These are phyloP conservation scores for Boeremia lycopersici DNA, from an alignment of 2,329 filamentous ascomycete genomes.

Conservation along the genomic window DNA sequence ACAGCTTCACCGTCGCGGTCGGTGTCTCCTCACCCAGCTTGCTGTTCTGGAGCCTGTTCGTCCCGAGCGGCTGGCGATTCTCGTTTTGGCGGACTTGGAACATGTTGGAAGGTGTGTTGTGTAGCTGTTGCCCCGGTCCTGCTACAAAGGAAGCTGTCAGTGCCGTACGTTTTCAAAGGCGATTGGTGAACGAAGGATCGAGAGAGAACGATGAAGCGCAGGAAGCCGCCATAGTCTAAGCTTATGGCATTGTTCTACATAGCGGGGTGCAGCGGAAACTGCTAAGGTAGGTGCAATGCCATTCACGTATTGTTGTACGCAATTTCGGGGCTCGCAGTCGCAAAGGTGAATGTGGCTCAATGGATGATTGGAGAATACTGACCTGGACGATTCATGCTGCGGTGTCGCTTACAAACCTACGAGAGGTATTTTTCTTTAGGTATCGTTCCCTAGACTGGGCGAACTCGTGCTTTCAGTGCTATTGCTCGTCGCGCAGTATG, in stretches of 20 bases:
- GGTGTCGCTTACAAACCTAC: conserved; percentile 22
- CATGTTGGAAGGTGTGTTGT: conserved; percentile 58
- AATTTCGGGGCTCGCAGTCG: conserved; percentile 18
- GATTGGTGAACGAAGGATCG: not conserved
- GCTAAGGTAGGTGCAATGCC: not conserved
- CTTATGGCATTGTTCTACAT: not conserved
- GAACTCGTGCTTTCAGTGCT: conserved; percentile 5
- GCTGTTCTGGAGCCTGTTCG: conserved; percentile 59
- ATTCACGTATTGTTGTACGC: conserved; percentile 18
- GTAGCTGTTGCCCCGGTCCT: conserved; percentile 59
- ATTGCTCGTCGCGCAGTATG: conserved; percentile 21
- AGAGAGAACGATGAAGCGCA: not conserved
- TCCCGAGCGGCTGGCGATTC: conserved; percentile 55
- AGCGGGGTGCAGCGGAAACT: not conserved
- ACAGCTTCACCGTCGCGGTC: not conserved
- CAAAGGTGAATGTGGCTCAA: conserved; percentile 27
- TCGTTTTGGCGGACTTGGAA: conserved; percentile 57
- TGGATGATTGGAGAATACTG: conserved; percentile 28
- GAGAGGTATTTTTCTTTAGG: conserved; percentile 4
- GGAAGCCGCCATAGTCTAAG: not conserved
- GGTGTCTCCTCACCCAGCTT: conserved; percentile 55
- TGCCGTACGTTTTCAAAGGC: conserved; percentile 4
- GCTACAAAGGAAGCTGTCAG: conserved; percentile 21
- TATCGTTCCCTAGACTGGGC: not conserved
- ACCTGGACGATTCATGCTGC: conserved; percentile 58